Base-by-base conservation (phyloP, 176 grass and related monocot genomes). In the Secale cereale region DNA sequence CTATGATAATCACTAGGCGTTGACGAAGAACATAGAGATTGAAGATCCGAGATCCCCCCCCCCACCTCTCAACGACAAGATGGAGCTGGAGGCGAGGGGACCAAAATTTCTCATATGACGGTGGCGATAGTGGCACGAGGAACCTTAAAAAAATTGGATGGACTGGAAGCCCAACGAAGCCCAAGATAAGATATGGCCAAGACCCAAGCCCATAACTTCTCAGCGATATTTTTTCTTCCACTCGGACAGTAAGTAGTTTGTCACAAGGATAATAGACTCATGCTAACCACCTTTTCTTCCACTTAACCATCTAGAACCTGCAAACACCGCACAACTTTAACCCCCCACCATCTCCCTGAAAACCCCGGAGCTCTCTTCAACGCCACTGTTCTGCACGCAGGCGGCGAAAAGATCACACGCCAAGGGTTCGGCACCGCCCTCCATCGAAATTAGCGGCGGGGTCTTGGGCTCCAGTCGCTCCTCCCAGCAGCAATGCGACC, bases 391-490 rank as follows among this genome's bases (percentile, higher is more conserved):
- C 65, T 32, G 50, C 76, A 59, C 73, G 20, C 26, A 27, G 14
- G 17, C 59, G 43, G 33, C 67, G 62, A 76, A 56, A 64, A 0
- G 48, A 66, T 43, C 57, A 82, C 11, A 9, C 23, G 8, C 28
- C 10, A 66, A 48, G 41, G 75, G 68, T 62, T 54, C 57, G 22
- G 20, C 69, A 27, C 35, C 65, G 1, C 6, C 13, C 68, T 23
- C 36, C 41, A 40, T 33, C 65, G 77, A 36, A 70, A 22, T 57
- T 20, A 88, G 64, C 78, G 85, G 29, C 79, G 77, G 71, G 76
- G 84, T 63, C 84, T 77, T 13, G 81, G 80, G 27, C 59, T 22
- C 5, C 11, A 35, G 43, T 74, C 28, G 12, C 74, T 27, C 19
- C 57, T 65, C 10, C 54, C 78, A 9, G 81, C 78, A 12, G 37